Evolutionary conservation across 768 basidiomycete species (phyloP).

Genomic region (Exidia glandulosa): DNA sequence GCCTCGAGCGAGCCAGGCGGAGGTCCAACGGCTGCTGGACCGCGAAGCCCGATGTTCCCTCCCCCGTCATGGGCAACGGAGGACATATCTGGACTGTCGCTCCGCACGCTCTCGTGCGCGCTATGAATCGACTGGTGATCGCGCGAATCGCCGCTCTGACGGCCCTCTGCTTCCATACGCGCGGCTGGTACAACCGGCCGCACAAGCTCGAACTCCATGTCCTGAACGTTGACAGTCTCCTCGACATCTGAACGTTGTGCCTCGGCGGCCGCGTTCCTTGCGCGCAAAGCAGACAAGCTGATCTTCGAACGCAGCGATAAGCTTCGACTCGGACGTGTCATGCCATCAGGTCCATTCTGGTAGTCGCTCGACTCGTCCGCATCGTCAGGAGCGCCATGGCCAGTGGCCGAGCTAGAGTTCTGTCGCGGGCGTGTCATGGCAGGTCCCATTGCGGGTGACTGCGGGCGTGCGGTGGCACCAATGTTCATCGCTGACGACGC

Average conservation of each 20-base stretch:
- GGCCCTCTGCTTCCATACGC: conserved; percentile 7
- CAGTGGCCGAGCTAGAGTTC: conserved; percentile 21
- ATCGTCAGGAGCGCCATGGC: conserved; percentile 30
- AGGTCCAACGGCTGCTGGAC: not conserved
- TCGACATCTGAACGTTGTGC: conserved; percentile 18
- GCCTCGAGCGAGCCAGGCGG: conserved; percentile 28
- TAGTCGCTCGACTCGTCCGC: conserved; percentile 22
- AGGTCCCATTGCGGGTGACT: conserved; percentile 5
- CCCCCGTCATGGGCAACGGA: conserved; percentile 7
- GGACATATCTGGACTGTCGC: conserved; percentile 37
- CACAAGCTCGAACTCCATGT: conserved; percentile 75
- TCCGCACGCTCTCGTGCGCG: conserved; percentile 40
- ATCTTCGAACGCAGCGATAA: conserved; percentile 44
- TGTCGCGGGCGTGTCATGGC: not conserved
- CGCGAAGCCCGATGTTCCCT: not conserved
- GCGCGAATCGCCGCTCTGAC: conserved; percentile 46
- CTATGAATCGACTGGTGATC: conserved; percentile 32
- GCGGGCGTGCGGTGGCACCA: not conserved
- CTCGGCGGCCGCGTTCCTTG: conserved; percentile 20
- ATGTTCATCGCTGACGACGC: not conserved
- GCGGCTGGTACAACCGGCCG: conserved; percentile 28
- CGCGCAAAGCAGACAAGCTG: conserved; percentile 54
- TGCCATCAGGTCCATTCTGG: conserved; percentile 15
- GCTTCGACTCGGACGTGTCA: conserved; percentile 12
- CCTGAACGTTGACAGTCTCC: conserved; percentile 62